phyloP scores from a whole-genome alignment of 108 stramenopile genomes.

The Skeletonema potamos region DNA sequence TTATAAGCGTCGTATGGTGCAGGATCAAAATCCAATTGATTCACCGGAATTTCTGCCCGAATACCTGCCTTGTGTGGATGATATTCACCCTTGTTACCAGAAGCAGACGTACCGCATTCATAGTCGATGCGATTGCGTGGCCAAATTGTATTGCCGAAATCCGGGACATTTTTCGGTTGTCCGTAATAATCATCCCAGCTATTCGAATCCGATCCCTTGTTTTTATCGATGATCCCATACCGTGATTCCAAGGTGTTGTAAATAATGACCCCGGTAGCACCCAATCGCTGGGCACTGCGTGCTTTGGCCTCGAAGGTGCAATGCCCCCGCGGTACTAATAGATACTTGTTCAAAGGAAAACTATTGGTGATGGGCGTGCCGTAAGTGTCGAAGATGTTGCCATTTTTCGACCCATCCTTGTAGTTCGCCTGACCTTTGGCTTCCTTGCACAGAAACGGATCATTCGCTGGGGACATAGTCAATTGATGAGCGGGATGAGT shows the following conservation, averaged over 20 bases:
- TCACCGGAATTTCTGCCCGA: slow-evolving; percentile 50
- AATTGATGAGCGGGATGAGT: slow-evolving; percentile 16
- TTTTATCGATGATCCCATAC: slow-evolving; percentile 34
- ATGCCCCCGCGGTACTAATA: slow-evolving; percentile 69
- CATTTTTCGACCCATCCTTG: not conserved
- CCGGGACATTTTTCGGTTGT: slow-evolving; percentile 14
- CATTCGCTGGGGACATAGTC: slow-evolving; percentile 33
- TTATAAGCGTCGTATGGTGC: slow-evolving; percentile 51
- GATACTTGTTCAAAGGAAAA: slow-evolving; percentile 8
- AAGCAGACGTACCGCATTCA: slow-evolving; percentile 56
- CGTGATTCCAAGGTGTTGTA: slow-evolving; percentile 64
- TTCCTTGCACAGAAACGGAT: slow-evolving; percentile 56
- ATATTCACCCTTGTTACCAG: not conserved
- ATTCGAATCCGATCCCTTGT: slow-evolving; percentile 12
- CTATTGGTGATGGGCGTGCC: slow-evolving; percentile 4
- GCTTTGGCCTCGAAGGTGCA: slow-evolving; percentile 80
- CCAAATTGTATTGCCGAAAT: slow-evolving; percentile 31
- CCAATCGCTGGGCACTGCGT: slow-evolving; percentile 57
- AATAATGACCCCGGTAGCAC: slow-evolving; percentile 62
- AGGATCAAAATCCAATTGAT: slow-evolving; percentile 47
- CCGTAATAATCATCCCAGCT: not conserved
- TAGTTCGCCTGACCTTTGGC: slow-evolving; percentile 3
- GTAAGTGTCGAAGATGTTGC: slow-evolving; percentile 14
- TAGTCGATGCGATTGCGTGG: slow-evolving; percentile 60
- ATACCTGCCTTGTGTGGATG: slow-evolving; percentile 8